phyloP scores from a whole-genome alignment of 2,329 filamentous ascomycete genomes.

The Biscogniauxia mediterranea region DNA sequence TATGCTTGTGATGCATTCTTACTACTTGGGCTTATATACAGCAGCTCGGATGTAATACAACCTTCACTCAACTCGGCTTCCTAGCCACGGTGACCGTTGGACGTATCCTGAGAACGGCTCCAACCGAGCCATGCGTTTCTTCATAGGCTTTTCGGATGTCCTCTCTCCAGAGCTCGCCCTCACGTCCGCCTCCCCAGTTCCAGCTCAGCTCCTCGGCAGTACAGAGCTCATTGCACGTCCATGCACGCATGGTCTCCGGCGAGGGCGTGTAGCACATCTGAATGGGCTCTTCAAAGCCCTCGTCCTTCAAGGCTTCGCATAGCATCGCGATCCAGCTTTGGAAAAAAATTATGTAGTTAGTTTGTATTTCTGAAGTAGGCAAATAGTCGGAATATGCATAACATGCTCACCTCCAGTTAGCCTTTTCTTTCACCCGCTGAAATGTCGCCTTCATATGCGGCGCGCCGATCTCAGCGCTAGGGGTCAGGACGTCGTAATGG shows the following conservation, averaged over 20 bases:
- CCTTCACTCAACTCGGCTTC: not conserved
- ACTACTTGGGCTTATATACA: too few relatives aligned
- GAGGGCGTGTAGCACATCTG: slow-evolving; percentile 5
- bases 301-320: slow-evolving; percentile 9
- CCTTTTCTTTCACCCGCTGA: slow-evolving; percentile 2
- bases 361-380: not conserved
- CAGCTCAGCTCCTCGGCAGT: slow-evolving; percentile 8
- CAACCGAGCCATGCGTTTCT: slow-evolving; percentile 4
- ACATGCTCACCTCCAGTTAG: slow-evolving; percentile 10
- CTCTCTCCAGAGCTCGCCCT: slow-evolving; percentile 4
- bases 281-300: slow-evolving; percentile 7
- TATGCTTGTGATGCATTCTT: not conserved
- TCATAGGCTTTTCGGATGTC: slow-evolving; percentile 6
- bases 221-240: slow-evolving; percentile 10
- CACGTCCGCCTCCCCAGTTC: slow-evolving; percentile 4
- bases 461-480: not conserved
- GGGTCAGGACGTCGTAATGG: slow-evolving; percentile 7
- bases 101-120: slow-evolving; percentile 3
- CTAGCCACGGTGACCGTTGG: slow-evolving; percentile 13
- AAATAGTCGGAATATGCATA: not conserved
- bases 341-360: not conserved
- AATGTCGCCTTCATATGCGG: slow-evolving; percentile 7
- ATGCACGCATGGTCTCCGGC: slow-evolving; percentile 7
- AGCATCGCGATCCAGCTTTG: slow-evolving; percentile 13
- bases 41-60: too few relatives aligned